Base-by-base conservation (phyloP, 257 asterid species). In the Thymus mandschuricus region DNA sequence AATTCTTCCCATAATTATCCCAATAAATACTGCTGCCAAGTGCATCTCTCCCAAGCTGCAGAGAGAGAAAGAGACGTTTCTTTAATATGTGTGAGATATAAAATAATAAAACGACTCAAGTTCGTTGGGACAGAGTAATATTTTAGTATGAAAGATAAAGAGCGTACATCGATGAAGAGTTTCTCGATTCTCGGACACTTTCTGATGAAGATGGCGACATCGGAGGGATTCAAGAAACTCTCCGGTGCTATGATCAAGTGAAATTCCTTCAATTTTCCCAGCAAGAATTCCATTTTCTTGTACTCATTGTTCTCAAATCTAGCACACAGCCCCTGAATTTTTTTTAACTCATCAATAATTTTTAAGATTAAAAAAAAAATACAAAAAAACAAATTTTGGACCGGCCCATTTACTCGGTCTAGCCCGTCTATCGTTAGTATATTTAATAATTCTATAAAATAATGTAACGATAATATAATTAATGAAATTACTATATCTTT, bases 11-110 rank as follows among this genome's bases (percentile, higher is more conserved):
- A 1, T 55, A 45, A 0, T 27, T 3, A 0, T 70, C 64, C 82
- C 84, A 83, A 35, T 54, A 58, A 8, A 62, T 4, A 10, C 78
- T 76, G 1, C 9, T 29, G 4, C 46, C 66, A 41, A 83, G 73
- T 6, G 81, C 71, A 78, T 71, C 64, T 8, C 33, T 49, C 5
- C 70, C 77, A 30, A 83, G 66, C 88, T 83, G 81, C 58, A 56
- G 9, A 64, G 21, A 2, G 12, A 46, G 54, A 48, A 21, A 21
- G 21, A 21, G 21, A 21, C 21, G 21, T 21, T 21, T 21, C 21
- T 21, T 21, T 21, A 21, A 21, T 21, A 21, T 21, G 21, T 21
- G 21, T 21, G 21, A 21, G 21, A 21, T 21, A 21, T 21, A 21
- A 21, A 21, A 21, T 21, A 21, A 21, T 21, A 21, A 21, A 21